A percentile compares a stretch with the other conserved stretches of the same genome.
Conservation (phyloP, 1,284 basidiomycete species). For the Polyporus tsugae region DNA sequence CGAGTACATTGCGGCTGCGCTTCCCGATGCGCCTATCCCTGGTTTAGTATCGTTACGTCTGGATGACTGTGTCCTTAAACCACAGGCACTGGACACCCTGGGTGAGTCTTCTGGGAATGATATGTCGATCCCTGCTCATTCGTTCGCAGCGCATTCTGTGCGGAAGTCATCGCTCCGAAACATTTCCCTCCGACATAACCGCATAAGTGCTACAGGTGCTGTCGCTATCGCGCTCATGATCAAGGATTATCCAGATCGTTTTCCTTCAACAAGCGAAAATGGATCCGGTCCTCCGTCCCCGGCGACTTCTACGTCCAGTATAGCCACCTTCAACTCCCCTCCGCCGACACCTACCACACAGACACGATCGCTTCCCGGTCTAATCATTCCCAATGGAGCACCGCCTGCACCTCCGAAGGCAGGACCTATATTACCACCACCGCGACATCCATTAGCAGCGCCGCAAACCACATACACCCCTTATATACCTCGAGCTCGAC, state of each 20-base stretch:
- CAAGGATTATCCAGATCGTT: conserved; percentile 88
- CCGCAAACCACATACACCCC: conserved; percentile 83
- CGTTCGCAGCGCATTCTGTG: conserved; percentile 73
- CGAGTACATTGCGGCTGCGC: conserved; percentile 82
- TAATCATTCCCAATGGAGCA: conserved; percentile 29
- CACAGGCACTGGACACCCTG: conserved; percentile 77
- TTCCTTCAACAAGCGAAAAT: conserved; percentile 46
- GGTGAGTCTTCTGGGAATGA: conserved; percentile 51
- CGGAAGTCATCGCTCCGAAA: conserved; percentile 86
- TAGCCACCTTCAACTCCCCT: conserved; percentile 33
- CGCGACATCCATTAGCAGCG: conserved; percentile 59
- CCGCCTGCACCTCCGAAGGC: conserved; percentile 45
- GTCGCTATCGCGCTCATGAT: conserved; percentile 96
- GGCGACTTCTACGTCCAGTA: conserved; percentile 30
- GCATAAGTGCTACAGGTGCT: conserved; percentile 82
- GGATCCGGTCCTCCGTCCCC: conserved; percentile 39
- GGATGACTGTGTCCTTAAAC: conserved; percentile 83
- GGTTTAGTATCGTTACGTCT: conserved; percentile 81
- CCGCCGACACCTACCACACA: conserved; percentile 40
- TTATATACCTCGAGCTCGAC: conserved; percentile 74
- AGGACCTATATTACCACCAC: conserved; percentile 63
- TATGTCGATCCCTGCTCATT: not conserved
- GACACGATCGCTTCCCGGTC: conserved; percentile 34
- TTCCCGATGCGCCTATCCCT: conserved; percentile 60
- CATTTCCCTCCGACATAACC: conserved; percentile 88